A percentile compares a stretch with the other conserved stretches of the same genome.
phyloP scores from a whole-genome alignment of 2,329 filamentous ascomycete species.

The Aureobasidium uvarum region DNA sequence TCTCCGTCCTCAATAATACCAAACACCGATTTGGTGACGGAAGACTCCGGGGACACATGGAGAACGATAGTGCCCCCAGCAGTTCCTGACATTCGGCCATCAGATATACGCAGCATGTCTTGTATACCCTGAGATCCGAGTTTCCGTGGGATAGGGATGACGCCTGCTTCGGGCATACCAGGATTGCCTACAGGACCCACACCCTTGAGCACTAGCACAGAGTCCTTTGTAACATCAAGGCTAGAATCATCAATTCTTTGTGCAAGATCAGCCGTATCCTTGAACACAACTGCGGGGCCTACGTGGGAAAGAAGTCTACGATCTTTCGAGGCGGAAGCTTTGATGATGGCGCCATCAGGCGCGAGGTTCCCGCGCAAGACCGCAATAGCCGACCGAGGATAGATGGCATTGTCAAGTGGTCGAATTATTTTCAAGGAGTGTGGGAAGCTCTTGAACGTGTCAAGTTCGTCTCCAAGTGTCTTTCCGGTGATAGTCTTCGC shows the following conservation, averaged over 20 bases:
- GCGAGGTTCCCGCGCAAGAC: constrained; percentile 51
- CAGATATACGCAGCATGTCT: constrained; percentile 55
- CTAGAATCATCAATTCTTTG: constrained; percentile 48
- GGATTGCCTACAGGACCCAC: constrained; percentile 54
- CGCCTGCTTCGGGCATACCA: constrained; percentile 54
- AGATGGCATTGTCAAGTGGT: constrained; percentile 47
- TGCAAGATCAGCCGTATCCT: constrained; percentile 49
- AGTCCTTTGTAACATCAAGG: constrained; percentile 46
- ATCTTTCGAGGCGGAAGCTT: constrained; percentile 53
- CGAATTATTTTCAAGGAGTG: constrained; percentile 47
- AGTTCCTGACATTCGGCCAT: constrained; percentile 57
- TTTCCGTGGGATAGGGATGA: constrained; percentile 54
- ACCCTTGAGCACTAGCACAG: constrained; percentile 50
- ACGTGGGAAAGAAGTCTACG: constrained; percentile 46
- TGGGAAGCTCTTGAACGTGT: constrained; percentile 44
- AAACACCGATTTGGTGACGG: constrained; percentile 49
- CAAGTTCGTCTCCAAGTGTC: constrained; percentile 49
- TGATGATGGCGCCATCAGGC: constrained; percentile 51
- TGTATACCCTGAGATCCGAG: constrained; percentile 48
- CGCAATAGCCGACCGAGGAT: constrained; percentile 47
- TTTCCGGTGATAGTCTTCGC: constrained; percentile 50
- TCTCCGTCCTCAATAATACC: constrained; percentile 52
- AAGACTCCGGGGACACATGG: constrained; percentile 55
- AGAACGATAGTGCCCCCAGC: constrained; percentile 56
- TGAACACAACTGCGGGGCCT: constrained; percentile 51